These are phyloP conservation scores for Xylaria venustula DNA, from an alignment of 495 filamentous ascomycete genomes.

Conservation along the genomic window DNA sequence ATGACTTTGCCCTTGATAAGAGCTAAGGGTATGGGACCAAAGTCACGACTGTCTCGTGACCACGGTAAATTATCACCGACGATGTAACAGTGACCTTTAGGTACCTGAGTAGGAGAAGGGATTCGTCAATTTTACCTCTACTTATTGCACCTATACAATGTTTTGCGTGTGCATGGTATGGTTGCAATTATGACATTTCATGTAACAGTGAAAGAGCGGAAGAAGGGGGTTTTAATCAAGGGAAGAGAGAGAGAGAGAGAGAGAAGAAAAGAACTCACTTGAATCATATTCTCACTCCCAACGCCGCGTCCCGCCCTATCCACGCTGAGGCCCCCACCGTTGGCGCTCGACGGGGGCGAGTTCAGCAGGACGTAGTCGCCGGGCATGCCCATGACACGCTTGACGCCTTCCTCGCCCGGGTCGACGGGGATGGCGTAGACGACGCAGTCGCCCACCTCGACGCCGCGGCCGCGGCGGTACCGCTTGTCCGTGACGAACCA, in stretches of 20 bases:
- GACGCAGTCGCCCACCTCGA: slow-evolving; percentile 81
- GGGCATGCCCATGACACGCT: slow-evolving; percentile 81
- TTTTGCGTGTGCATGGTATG: background rate
- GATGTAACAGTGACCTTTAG: slow-evolving; percentile 85
- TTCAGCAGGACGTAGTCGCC: slow-evolving; percentile 86
- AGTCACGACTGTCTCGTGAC: slow-evolving; percentile 82
- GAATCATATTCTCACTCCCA: slow-evolving; percentile 63
- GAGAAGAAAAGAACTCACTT: slow-evolving; percentile 49
- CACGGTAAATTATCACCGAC: slow-evolving; percentile 81
- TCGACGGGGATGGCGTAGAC: slow-evolving; percentile 71
- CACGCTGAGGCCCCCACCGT: background rate
- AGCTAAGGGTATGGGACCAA: slow-evolving; percentile 80
- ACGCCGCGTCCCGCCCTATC: slow-evolving; percentile 7
- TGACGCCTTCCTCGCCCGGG: slow-evolving; percentile 61
- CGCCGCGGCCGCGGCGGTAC: slow-evolving; percentile 64
- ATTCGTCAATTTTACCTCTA: background rate
- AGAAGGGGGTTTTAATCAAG: background rate
- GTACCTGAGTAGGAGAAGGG: slow-evolving; percentile 55
- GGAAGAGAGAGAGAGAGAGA: background rate
- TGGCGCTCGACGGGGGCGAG: slow-evolving; percentile 40
- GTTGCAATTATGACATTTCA: background rate
- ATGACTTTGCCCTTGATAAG: slow-evolving; percentile 86
- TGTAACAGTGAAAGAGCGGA: no score
- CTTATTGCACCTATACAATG: no score
- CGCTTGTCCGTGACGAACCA: slow-evolving; percentile 63